phyloP scores from a whole-genome alignment of 768 basidiomycete species.

The Lentinula raphanica region DNA sequence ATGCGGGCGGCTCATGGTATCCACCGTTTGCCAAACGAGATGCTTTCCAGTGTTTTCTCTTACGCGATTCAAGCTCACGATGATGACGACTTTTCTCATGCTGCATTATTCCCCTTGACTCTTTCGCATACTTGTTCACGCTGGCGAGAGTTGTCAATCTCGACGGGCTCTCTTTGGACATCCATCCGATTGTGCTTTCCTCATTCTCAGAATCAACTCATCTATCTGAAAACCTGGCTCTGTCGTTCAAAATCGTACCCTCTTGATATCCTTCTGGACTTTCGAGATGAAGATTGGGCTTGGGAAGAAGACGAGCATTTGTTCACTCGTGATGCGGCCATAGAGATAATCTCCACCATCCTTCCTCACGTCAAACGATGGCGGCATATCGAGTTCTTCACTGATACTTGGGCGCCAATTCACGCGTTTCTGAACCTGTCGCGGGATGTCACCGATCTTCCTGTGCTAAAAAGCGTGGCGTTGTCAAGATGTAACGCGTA shows the following conservation, averaged over 20 bases:
- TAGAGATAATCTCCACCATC: conserved; percentile 22
- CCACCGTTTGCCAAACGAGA: conserved; percentile 29
- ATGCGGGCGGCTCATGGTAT: background rate
- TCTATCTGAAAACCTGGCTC: conserved; percentile 33
- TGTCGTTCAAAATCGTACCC: conserved; percentile 40
- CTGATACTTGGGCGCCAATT: conserved; percentile 31
- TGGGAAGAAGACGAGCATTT: conserved; percentile 48
- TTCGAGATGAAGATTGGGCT: conserved; percentile 53
- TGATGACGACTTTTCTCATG: conserved; percentile 20
- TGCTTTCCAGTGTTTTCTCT: conserved; percentile 30
- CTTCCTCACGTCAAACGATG: conserved; percentile 25
- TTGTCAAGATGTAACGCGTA: conserved; percentile 31
- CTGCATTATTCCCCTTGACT: conserved; percentile 19
- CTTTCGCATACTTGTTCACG: conserved; percentile 45
- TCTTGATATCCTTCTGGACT: conserved; percentile 49
- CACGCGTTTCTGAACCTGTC: conserved; percentile 23
- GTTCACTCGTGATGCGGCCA: conserved; percentile 20
- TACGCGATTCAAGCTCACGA: conserved; percentile 20
- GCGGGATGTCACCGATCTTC: conserved; percentile 13
- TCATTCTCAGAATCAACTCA: conserved; percentile 29
- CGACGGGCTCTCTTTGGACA: conserved; percentile 45
- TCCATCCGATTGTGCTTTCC: conserved; percentile 44
- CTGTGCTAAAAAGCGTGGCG: conserved; percentile 18
- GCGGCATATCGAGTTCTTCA: conserved; percentile 23
- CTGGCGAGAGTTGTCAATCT: conserved; percentile 46